Conservation (phyloP, 2,329 filamentous ascomycete genomes). For the Colletotrichum agaves region DNA sequence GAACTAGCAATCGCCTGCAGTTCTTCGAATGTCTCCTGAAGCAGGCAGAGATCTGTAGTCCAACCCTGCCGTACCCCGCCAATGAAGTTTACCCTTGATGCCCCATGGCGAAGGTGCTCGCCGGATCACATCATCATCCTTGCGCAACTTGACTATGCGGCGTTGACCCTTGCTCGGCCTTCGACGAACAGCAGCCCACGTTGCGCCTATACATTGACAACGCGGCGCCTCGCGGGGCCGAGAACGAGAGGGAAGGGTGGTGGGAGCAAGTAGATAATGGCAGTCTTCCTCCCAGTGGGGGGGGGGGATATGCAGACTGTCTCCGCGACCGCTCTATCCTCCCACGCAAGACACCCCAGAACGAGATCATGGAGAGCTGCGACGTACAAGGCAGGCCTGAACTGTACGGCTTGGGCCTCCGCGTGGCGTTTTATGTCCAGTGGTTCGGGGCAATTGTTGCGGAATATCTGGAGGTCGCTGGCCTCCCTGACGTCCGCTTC, state of each 20-base stretch:
- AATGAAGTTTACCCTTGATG: not conserved
- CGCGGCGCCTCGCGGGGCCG: not conserved
- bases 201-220: slow-evolving; percentile 24
- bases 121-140: slow-evolving; percentile 14
- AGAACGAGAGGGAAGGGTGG: not conserved
- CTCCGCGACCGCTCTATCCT: not conserved
- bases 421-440: slow-evolving; percentile 49
- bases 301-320: not conserved
- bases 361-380: slow-evolving; percentile 41
- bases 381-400: slow-evolving; percentile 43
- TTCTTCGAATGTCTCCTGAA: slow-evolving; percentile 24
- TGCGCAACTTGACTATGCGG: slow-evolving; percentile 6
- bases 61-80: not conserved
- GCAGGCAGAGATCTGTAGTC: slow-evolving; percentile 10
- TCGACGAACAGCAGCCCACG: slow-evolving; percentile 22
- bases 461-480: slow-evolving; percentile 45
- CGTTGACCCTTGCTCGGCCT: slow-evolving; percentile 16
- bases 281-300: not conserved
- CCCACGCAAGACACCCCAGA: not conserved
- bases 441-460: slow-evolving; percentile 49
- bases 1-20: slow-evolving; percentile 9
- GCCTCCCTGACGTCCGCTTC: slow-evolving; percentile 45
- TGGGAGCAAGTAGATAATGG: not conserved
- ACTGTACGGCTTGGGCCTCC: slow-evolving; percentile 50
- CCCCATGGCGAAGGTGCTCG: slow-evolving; percentile 9